A percentile compares a stretch with the other conserved stretches of the same genome.
Conservation (phyloP, 805 yeast genomes). For the Lachancea thermotolerans region DNA sequence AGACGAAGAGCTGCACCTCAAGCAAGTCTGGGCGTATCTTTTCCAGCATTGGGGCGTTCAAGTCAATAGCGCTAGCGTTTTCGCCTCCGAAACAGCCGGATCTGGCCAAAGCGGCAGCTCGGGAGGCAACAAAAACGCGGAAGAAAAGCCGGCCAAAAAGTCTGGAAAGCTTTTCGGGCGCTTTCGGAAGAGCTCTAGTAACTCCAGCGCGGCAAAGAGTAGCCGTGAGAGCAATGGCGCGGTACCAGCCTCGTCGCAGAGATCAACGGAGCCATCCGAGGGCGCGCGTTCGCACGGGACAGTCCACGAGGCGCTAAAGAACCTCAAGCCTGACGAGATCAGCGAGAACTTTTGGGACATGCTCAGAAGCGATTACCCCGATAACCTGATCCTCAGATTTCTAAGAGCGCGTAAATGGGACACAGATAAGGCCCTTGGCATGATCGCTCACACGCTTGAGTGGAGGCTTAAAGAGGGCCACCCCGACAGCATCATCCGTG, state of each 20-base stretch:
- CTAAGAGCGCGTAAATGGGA: constrained; percentile 86
- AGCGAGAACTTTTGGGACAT: constrained; percentile 51
- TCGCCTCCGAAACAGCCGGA: constrained; percentile 2
- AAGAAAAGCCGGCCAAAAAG: constrained; percentile 6
- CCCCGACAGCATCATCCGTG: constrained; percentile 54
- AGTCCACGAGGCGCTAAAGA: constrained; percentile 45
- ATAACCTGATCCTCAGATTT: constrained; percentile 67
- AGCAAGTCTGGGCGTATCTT: constrained; percentile 64
- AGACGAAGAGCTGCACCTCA: constrained; percentile 57
- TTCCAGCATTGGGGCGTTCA: constrained; percentile 52
- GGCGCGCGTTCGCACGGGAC: constrained; percentile 31
- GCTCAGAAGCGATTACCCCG: constrained; percentile 74
- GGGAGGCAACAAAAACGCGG: neutral
- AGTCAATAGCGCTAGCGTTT: constrained; percentile 27
- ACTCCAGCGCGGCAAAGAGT: constrained; percentile 3
- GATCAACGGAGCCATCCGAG: constrained; percentile 29
- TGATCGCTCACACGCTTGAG: constrained; percentile 64
- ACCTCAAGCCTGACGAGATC: constrained; percentile 45
- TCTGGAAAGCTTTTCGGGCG: constrained; percentile 12
- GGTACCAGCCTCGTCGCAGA: constrained; percentile 18
- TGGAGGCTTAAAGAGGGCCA: constrained; percentile 66
- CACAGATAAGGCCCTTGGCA: constrained; percentile 55
- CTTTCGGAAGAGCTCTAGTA: constrained; percentile 6
- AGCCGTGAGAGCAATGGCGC: constrained; percentile 6
- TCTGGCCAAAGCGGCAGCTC: neutral